Conservation (phyloP, 2,329 filamentous ascomycete species). For the Nannizziopsis barbatae region DNA sequence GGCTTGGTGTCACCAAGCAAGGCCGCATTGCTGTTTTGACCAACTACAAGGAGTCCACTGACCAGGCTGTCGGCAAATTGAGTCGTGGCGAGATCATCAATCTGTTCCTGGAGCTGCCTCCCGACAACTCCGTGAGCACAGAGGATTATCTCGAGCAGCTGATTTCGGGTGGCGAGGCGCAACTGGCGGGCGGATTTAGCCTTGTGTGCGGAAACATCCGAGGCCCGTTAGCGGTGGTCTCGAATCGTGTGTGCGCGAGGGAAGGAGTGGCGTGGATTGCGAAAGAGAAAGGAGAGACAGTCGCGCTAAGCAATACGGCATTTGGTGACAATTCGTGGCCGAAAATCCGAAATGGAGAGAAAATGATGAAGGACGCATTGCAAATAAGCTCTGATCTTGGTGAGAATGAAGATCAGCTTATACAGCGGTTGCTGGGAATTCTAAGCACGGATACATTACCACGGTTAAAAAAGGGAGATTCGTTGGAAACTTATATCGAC, state of each 20-base stretch:
- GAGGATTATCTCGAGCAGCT: slow-evolving; percentile 44
- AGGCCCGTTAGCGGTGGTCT: slow-evolving; percentile 48
- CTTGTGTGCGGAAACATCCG: slow-evolving; percentile 48
- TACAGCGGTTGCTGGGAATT: slow-evolving; percentile 42
- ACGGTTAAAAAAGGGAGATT: slow-evolving; percentile 37
- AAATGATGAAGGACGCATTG: slow-evolving; percentile 42
- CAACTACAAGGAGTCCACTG: slow-evolving; percentile 49
- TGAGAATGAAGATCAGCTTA: slow-evolving; percentile 40
- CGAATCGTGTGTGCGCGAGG: slow-evolving; percentile 47
- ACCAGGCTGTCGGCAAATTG: slow-evolving; percentile 37
- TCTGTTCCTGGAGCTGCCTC: slow-evolving; percentile 43
- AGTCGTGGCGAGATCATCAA: slow-evolving; percentile 51
- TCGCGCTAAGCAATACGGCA: slow-evolving; percentile 51
- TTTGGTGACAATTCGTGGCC: slow-evolving; percentile 51
- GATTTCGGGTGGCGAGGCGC: slow-evolving; percentile 43
- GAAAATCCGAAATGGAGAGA: slow-evolving; percentile 50
- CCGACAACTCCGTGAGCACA: slow-evolving; percentile 32
- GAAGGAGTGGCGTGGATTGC: slow-evolving; percentile 44
- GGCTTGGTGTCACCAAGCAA: slow-evolving; percentile 51
- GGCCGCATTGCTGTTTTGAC: slow-evolving; percentile 53
- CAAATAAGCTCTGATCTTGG: slow-evolving; percentile 32
- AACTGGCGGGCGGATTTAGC: slow-evolving; percentile 50
- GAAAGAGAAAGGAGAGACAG: slow-evolving; percentile 39
- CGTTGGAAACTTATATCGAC: slow-evolving; percentile 45
- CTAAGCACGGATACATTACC: slow-evolving; percentile 48